phyloP scores from a whole-genome alignment of 257 asterid genomes.

The Thymus quinquecostatus region DNA sequence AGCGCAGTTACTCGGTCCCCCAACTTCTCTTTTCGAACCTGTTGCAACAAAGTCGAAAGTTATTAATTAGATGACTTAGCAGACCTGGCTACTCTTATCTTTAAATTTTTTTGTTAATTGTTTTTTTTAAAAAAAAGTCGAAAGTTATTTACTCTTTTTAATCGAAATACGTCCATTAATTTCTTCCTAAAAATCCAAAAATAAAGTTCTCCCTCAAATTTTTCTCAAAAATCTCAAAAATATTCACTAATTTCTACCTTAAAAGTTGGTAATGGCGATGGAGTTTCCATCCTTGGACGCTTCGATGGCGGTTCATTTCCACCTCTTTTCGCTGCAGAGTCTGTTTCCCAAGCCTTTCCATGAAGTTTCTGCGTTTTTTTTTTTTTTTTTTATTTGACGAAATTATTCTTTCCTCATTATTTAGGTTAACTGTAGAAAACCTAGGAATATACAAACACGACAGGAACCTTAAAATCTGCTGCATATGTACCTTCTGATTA shows the following conservation, averaged over 20 bases:
- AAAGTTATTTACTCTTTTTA: no score
- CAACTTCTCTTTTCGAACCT: conserved; percentile 63
- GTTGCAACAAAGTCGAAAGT: conserved; percentile 16
- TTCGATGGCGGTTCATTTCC: conserved; percentile 46
- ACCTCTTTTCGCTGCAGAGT: conserved; percentile 38
- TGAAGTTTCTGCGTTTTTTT: conserved; percentile 39
- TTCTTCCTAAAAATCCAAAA: no score
- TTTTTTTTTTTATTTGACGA: background rate
- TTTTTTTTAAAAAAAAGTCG: no score
- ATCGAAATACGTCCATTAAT: no score
- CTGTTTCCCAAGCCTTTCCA: conserved; percentile 33
- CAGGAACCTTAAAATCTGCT: background rate
- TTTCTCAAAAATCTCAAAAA: no score
- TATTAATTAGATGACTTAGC: no score
- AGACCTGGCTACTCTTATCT: no score
- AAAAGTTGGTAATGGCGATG: conserved; percentile 77
- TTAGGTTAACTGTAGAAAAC: conserved; percentile 13
- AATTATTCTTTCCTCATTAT: background rate
- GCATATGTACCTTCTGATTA: conserved; percentile 37
- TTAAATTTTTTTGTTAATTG: no score
- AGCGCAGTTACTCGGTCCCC: conserved; percentile 68
- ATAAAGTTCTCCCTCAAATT: no score
- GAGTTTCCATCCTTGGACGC: conserved; percentile 65
- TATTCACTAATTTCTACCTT: conserved; percentile 43
- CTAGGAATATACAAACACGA: background rate